phyloP scores from a whole-genome alignment of 2,329 filamentous ascomycete species.

The Periconia macrospinosa region DNA sequence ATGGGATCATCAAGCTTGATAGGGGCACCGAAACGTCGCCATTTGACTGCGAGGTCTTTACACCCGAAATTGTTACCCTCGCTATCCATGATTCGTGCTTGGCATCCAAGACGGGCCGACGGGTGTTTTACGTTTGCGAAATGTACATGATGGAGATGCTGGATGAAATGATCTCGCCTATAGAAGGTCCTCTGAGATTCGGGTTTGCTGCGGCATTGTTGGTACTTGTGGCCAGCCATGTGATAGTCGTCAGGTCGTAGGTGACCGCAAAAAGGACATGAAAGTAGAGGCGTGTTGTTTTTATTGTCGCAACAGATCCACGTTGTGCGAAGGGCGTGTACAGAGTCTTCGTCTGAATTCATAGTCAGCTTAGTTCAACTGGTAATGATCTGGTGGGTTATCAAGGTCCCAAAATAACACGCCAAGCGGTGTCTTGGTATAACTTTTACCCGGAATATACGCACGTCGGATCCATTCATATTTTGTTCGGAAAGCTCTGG shows the following conservation, averaged over 20 bases:
- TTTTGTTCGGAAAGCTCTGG: slow-evolving; percentile 39
- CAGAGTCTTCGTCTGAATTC: slow-evolving; percentile 32
- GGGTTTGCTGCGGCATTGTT: slow-evolving; percentile 37
- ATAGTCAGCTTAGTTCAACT: too few relatives aligned
- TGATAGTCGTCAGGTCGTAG: slow-evolving; percentile 35
- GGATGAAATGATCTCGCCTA: slow-evolving; percentile 39
- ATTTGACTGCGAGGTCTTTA: slow-evolving; percentile 39
- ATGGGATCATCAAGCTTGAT: slow-evolving; percentile 40
- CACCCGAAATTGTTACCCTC: slow-evolving; percentile 38
- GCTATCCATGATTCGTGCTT: slow-evolving; percentile 29
- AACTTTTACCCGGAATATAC: too few relatives aligned
- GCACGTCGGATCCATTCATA: slow-evolving; percentile 39
- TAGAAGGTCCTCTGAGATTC: slow-evolving; percentile 42
- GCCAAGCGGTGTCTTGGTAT: too few relatives aligned
- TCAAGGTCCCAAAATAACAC: too few relatives aligned
- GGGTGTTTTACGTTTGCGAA: slow-evolving; percentile 39
- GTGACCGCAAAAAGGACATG: slow-evolving; percentile 38
- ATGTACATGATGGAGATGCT: slow-evolving; percentile 40
- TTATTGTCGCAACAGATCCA: slow-evolving; percentile 41
- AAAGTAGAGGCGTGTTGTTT: slow-evolving; percentile 19
- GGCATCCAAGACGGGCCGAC: slow-evolving; percentile 34
- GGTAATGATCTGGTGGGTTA: too few relatives aligned
- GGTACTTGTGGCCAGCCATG: slow-evolving; percentile 37
- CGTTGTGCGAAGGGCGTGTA: slow-evolving; percentile 41
- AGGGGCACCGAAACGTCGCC: slow-evolving; percentile 37